A percentile compares a stretch with the other conserved stretches of the same genome.
phyloP scores from a whole-genome alignment of 768 basidiomycete species.

The Mrakia frigida region DNA sequence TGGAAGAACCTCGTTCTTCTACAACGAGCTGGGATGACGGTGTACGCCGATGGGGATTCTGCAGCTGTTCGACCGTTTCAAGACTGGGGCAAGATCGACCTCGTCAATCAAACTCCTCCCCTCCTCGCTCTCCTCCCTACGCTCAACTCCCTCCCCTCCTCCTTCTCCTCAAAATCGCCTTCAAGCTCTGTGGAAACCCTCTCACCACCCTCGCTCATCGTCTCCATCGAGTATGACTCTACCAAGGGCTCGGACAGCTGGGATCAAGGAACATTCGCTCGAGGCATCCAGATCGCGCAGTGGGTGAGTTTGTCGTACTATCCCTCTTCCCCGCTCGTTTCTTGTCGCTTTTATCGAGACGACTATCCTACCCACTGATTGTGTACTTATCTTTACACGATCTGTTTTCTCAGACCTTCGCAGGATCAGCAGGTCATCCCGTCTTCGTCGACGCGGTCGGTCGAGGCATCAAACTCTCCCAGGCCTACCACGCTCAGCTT shows the following conservation, averaged over 20 bases:
- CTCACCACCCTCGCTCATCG: constrained; percentile 15
- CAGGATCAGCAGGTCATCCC: constrained; percentile 13
- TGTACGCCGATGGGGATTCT: constrained; percentile 3
- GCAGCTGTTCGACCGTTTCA: constrained; percentile 17
- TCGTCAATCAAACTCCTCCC: not conserved
- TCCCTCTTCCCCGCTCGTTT: too few relatives aligned
- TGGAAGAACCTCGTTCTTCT: not conserved
- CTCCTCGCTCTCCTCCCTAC: constrained; percentile 5
- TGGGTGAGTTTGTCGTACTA: not conserved
- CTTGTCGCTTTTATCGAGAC: too few relatives aligned
- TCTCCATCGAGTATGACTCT: constrained; percentile 26
- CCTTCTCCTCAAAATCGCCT: not conserved
- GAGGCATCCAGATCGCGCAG: constrained; percentile 25
- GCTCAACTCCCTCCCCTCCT: not conserved
- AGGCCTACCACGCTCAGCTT: not conserved
- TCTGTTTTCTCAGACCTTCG: constrained; percentile 12
- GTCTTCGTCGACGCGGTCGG: constrained; percentile 19
- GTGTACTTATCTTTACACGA: not conserved
- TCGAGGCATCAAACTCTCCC: not conserved
- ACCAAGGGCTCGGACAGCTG: not conserved
- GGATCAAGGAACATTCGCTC: constrained; percentile 1
- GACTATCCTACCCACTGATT: too few relatives aligned
- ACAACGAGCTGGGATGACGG: not conserved
- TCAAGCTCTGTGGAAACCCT: too few relatives aligned
- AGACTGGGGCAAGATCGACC: constrained; percentile 19